phyloP scores from a whole-genome alignment of 352 stramenopile species.

The Chrysophaeum taylorii region DNA sequence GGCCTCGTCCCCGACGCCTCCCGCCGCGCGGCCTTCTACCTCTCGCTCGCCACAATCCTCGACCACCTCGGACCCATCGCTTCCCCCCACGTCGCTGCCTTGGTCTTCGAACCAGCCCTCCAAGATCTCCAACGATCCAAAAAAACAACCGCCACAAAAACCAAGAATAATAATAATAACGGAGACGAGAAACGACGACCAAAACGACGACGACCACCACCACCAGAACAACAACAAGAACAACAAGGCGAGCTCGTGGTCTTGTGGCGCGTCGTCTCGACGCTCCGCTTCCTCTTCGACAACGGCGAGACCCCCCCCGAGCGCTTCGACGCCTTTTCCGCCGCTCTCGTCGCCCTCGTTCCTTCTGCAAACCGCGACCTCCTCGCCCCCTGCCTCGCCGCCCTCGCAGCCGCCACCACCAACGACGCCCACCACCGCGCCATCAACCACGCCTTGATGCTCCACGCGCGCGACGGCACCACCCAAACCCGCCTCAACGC shows the following conservation, averaged over 20 bases:
- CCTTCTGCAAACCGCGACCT: not conserved
- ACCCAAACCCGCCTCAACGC: not conserved
- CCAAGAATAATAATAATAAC: no score
- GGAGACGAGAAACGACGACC: no score
- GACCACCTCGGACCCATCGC: not conserved
- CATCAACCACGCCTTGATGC: not conserved
- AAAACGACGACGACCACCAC: no score
- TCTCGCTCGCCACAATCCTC: not conserved
- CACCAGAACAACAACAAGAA: no score
- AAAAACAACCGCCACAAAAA: no score
- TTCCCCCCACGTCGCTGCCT: not conserved
- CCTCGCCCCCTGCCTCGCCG: not conserved
- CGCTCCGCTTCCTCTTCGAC: not conserved
- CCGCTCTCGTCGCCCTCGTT: not conserved
- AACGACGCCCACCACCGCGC: not conserved
- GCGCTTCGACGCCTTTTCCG: not conserved
- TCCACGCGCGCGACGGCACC: slow-evolving; percentile 9
- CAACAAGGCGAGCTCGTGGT: no score
- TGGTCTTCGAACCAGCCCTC: not conserved
- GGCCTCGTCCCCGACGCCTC: not conserved
- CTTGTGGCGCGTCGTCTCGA: no score
- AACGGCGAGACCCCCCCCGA: not conserved
- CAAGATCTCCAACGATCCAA: no score
- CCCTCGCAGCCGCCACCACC: not conserved
- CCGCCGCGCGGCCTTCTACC: not conserved